Evolutionary conservation across 352 stramenopile genomes (phyloP).

Genomic region (Peronospora tabacina): DNA sequence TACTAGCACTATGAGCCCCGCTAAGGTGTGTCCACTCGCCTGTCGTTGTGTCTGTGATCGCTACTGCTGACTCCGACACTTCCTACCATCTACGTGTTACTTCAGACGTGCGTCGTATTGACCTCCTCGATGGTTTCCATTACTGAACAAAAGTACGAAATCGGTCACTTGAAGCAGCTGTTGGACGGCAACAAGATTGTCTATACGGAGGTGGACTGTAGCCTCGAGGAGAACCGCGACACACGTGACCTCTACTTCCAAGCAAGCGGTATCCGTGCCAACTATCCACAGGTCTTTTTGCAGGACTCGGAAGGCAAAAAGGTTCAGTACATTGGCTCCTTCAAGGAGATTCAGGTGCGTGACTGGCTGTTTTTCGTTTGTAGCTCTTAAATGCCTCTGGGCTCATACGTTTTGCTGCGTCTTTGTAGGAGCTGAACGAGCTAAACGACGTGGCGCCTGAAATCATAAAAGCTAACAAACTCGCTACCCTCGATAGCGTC

Average conservation of each 20-base stretch:
- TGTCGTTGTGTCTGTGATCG: not conserved
- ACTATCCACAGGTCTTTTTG: conserved; percentile 84
- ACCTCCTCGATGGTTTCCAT: conserved; percentile 71
- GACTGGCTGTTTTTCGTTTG: conserved; percentile 2
- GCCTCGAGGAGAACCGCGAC: conserved; percentile 67
- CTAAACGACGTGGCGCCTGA: conserved; percentile 72
- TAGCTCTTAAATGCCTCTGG: conserved; percentile 3
- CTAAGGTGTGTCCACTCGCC: conserved; percentile 15
- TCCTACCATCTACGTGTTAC: not conserved
- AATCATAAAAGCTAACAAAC: conserved; percentile 70
- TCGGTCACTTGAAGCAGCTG: conserved; percentile 57
- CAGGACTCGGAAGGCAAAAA: conserved; percentile 39
- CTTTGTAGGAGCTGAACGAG: conserved; percentile 67
- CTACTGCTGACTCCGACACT: not conserved
- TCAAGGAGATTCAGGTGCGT: conserved; percentile 71
- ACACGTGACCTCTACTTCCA: conserved; percentile 72
- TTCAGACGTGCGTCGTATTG: conserved; percentile 52
- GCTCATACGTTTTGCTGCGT: conserved; percentile 4
- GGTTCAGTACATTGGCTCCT: conserved; percentile 67
- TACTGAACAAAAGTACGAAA: conserved; percentile 74
- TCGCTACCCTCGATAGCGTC: conserved; percentile 56
- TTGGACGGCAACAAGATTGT: conserved; percentile 64
- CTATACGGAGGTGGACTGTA: conserved; percentile 75
- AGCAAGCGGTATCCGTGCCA: conserved; percentile 67
- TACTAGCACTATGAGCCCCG: conserved; percentile 27